Evolutionary conservation across 768 basidiomycete genomes (phyloP).

Genomic region (Candolleomyces aberdarensis): DNA sequence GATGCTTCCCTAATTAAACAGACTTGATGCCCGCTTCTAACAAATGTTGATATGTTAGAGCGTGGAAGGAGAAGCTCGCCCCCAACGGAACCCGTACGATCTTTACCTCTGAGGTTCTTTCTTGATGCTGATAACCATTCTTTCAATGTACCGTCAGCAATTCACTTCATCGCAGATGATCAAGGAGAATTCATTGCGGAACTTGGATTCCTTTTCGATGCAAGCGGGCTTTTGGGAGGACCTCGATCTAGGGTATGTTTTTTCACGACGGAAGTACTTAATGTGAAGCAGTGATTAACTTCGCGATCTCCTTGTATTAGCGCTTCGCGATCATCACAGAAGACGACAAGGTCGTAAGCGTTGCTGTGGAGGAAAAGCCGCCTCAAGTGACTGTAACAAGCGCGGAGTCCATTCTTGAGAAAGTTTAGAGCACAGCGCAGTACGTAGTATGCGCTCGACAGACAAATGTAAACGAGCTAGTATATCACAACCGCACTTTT

Average conservation of each 20-base stretch:
- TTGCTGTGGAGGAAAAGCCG: slow-evolving; percentile 51
- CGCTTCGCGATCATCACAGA: slow-evolving; percentile 59
- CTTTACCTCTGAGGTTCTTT: neutral
- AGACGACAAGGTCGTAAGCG: slow-evolving; percentile 49
- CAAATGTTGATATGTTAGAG: slow-evolving; percentile 31
- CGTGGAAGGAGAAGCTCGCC: slow-evolving; percentile 65
- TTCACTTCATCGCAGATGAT: slow-evolving; percentile 70
- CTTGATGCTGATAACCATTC: neutral
- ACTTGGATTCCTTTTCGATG: slow-evolving; percentile 62
- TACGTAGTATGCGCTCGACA: neutral
- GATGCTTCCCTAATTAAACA: neutral
- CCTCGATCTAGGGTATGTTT: slow-evolving; percentile 58
- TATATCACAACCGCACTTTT: no score
- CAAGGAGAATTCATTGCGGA: slow-evolving; percentile 51
- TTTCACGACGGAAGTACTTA: neutral
- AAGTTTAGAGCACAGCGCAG: slow-evolving; percentile 15
- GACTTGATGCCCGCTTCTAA: neutral
- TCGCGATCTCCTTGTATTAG: slow-evolving; percentile 21
- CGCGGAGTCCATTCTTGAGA: slow-evolving; percentile 42
- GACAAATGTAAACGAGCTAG: no score
- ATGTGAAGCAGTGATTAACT: neutral
- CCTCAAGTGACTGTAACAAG: slow-evolving; percentile 49
- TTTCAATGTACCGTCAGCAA: slow-evolving; percentile 26
- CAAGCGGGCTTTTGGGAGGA: slow-evolving; percentile 57
- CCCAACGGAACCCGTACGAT: slow-evolving; percentile 53